A percentile compares a stretch with the other conserved stretches of the same genome.
Evolutionary conservation across 495 filamentous ascomycete genomes (phyloP).

Genomic region (Penicillium waksmanii): DNA sequence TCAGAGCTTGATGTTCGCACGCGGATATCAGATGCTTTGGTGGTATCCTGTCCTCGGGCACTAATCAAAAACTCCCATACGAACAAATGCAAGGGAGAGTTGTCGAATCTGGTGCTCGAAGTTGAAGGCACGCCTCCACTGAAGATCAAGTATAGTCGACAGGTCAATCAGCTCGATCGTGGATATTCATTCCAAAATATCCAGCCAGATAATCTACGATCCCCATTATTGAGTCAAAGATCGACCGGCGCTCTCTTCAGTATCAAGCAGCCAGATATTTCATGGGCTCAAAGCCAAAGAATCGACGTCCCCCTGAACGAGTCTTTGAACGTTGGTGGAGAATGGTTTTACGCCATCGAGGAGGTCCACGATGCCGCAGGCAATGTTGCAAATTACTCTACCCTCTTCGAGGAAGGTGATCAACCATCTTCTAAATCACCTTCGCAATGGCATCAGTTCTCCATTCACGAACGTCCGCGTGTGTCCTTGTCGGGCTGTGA

Average conservation of each 20-base stretch:
- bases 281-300: constrained; percentile 77
- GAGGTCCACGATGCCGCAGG: constrained; percentile 89
- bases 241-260: constrained; percentile 59
- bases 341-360: constrained; percentile 88
- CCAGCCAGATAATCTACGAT: constrained; percentile 82
- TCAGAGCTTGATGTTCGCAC: constrained; percentile 90
- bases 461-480: constrained; percentile 83
- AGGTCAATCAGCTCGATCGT: constrained; percentile 73
- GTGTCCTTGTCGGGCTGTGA: constrained; percentile 74
- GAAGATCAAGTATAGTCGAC: constrained; percentile 85
- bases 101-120: constrained; percentile 80
- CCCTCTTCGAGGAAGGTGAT: constrained; percentile 59
- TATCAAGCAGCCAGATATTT: constrained; percentile 58
- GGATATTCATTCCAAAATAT: constrained; percentile 86
- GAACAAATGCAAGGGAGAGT: constrained; percentile 78
- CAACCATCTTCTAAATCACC: constrained; percentile 55
- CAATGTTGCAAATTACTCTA: constrained; percentile 82
- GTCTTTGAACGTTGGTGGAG: constrained; percentile 72
- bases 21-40: constrained; percentile 70
- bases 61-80: constrained; percentile 63
- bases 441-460: constrained; percentile 78
- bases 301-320: constrained; percentile 85
- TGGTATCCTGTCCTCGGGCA: constrained; percentile 82
- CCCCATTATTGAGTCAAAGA: constrained; percentile 65
- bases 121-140: constrained; percentile 91